phyloP scores from a whole-genome alignment of 2,329 filamentous ascomycete species.

The Phyllosticta citriasiana region DNA sequence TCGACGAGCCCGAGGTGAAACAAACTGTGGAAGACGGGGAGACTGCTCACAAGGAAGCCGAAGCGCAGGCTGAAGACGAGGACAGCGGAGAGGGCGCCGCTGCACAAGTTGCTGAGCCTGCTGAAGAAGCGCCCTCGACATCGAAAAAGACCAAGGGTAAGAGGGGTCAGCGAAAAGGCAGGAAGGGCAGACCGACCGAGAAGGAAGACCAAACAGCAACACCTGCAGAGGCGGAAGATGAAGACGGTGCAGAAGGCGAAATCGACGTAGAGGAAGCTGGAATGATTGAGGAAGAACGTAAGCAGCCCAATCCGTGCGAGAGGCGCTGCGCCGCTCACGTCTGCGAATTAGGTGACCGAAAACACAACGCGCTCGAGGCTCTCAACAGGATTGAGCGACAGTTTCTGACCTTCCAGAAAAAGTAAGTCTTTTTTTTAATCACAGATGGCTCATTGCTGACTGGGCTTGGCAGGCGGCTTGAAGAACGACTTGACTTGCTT shows the following conservation, averaged over 20 bases:
- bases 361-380: slow-evolving; percentile 69
- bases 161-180: slow-evolving; percentile 8
- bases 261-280: slow-evolving; percentile 32
- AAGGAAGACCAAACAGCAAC: slow-evolving; percentile 17
- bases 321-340: background rate
- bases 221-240: slow-evolving; percentile 16
- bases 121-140: background rate
- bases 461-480: slow-evolving; percentile 56
- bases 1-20: slow-evolving; percentile 14
- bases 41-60: slow-evolving; percentile 16
- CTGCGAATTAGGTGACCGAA: slow-evolving; percentile 43
- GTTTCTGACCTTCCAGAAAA: slow-evolving; percentile 76
- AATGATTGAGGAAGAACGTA: slow-evolving; percentile 28
- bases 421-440: slow-evolving; percentile 39
- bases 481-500: slow-evolving; percentile 74
- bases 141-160: slow-evolving; percentile 4
- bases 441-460: background rate
- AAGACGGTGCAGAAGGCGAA: slow-evolving; percentile 29
- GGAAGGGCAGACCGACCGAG: slow-evolving; percentile 4
- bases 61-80: slow-evolving; percentile 12
- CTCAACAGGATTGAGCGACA: slow-evolving; percentile 75
- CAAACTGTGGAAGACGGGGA: background rate
- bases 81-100: slow-evolving; percentile 2
- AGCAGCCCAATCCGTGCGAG: slow-evolving; percentile 10
- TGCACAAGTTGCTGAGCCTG: background rate